Conservation (phyloP, 306 rosid genomes). For the Urtica urens region DNA sequence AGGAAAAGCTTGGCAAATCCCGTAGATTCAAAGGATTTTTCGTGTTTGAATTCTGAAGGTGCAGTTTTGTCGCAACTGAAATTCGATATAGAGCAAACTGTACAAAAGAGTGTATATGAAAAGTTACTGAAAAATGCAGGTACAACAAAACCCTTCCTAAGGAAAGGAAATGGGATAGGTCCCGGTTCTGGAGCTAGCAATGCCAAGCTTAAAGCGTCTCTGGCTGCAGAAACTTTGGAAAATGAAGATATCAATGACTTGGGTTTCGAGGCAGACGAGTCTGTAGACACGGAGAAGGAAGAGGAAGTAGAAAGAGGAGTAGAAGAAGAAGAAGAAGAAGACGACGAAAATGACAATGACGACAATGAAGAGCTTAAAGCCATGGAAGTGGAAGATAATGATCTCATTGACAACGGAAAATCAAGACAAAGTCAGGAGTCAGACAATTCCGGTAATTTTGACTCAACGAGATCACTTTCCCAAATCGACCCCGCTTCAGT, state of each 20-base stretch:
- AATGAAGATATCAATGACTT: conserved; percentile 54
- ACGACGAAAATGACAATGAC: neutral
- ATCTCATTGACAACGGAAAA: conserved; percentile 48
- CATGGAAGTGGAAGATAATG: conserved; percentile 34
- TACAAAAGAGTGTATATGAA: conserved; percentile 36
- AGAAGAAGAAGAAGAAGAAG: neutral
- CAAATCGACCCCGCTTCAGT: conserved; percentile 57
- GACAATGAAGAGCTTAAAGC: conserved; percentile 34
- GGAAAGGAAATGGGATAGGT: conserved; percentile 52
- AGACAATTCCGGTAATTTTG: conserved; percentile 59
- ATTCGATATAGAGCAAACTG: conserved; percentile 53
- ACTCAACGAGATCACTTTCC: conserved; percentile 54
- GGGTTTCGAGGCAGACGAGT: conserved; percentile 55
- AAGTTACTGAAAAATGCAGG: conserved; percentile 30
- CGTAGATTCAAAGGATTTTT: conserved; percentile 43
- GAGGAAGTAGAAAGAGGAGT: conserved; percentile 35
- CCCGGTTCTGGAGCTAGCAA: conserved; percentile 37
- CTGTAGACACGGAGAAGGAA: conserved; percentile 36
- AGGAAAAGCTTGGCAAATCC: conserved; percentile 58
- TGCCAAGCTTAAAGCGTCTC: conserved; percentile 51
- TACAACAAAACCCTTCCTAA: conserved; percentile 50
- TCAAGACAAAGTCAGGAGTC: conserved; percentile 54
- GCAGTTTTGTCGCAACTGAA: conserved; percentile 55
- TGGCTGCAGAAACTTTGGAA: conserved; percentile 33
- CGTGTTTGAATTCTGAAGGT: conserved; percentile 48